Evolutionary conservation across 208 protist species (phyloP), one percentile per base, ranked within the genome.

Genomic region (Wallacemonas sp.): DNA sequence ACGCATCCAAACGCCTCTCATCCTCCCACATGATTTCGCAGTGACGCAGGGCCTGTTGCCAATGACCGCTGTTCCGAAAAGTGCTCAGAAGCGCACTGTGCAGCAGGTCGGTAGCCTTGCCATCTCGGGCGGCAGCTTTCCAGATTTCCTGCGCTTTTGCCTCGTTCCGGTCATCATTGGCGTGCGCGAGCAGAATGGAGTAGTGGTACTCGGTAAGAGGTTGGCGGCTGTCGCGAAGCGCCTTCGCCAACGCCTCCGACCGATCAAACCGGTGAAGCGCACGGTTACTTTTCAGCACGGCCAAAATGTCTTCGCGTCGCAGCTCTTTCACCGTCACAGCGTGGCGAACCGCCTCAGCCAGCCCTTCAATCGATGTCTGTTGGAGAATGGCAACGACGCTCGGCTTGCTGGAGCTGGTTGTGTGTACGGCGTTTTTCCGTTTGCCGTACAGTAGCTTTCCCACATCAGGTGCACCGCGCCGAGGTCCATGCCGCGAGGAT

Each of bases 361-460:
- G 63, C 39, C 78, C 65, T 49, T 77, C 62, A 26, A 67, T 71
- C 1, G 85, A 75, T 4, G 79, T 75, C 30, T 80, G 63, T 15
- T 91, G 54, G 36, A 93, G 58, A n/a, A 71, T 51, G 5, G 75
- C 62, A 0, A 82, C 74, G 22, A 78, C 62, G 2, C 79, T 62
- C 1, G 74, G 86, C 60, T 85, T 88, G 17, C 72, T 76, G 26
- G 64, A 62, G 58, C 86, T 93, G 24, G 72, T 49, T 11, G 34
- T 60, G 62, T 93, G 90, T 14, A 84, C 62, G 22, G 75, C 70
- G 61, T 91, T 91, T 44, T 84, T 89, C 6, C 79, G 62, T 54
- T 91, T 96, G 24, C 90, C 90, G 62, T 96, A 96, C n/a, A 96
- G 77, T 14, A 96, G 72, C 12, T 78, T 76, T 0, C 54, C 82